Percentiles rank a stretch among this genome's conserved stretches.
These are phyloP conservation scores for Pyrus pyrifolia DNA, from an alignment of 306 rosid species.

Conservation along the genomic window DNA sequence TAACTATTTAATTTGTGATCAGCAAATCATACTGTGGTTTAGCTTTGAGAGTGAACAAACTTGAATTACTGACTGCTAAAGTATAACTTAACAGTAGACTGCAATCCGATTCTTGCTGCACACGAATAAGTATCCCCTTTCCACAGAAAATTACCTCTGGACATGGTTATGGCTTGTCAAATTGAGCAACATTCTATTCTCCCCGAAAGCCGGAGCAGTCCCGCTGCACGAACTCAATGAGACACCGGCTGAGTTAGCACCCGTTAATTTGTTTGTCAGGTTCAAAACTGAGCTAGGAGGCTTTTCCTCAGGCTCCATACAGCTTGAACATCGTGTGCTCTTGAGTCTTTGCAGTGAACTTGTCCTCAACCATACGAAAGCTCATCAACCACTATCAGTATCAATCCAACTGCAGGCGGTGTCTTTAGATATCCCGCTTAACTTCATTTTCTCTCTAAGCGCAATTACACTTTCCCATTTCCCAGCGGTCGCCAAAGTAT, in stretches of 20 bases:
- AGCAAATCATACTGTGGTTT: neutral
- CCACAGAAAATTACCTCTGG: neutral
- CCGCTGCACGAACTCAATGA: neutral
- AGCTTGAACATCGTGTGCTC: neutral
- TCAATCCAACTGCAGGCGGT: constrained; percentile 70
- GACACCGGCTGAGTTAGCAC: neutral
- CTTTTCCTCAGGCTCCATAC: neutral
- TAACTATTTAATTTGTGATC: neutral
- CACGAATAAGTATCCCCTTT: neutral
- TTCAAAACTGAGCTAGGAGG: neutral
- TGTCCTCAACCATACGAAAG: neutral
- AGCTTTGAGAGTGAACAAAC: neutral
- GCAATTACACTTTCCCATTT: constrained; percentile 87
- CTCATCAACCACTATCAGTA: constrained; percentile 35
- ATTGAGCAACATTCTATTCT: neutral
- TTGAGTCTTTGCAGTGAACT: no score
- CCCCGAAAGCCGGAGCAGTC: neutral
- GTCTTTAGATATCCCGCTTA: constrained; percentile 57
- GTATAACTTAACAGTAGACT: no score
- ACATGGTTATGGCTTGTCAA: neutral
- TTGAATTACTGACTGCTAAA: neutral
- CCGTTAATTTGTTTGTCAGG: neutral
- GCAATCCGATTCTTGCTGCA: neutral
- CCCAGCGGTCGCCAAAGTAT: constrained; percentile 80
- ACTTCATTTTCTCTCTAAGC: constrained; percentile 76